These are phyloP conservation scores for Lactarius indigo DNA, from an alignment of 768 basidiomycete genomes.

Conservation along the genomic window DNA sequence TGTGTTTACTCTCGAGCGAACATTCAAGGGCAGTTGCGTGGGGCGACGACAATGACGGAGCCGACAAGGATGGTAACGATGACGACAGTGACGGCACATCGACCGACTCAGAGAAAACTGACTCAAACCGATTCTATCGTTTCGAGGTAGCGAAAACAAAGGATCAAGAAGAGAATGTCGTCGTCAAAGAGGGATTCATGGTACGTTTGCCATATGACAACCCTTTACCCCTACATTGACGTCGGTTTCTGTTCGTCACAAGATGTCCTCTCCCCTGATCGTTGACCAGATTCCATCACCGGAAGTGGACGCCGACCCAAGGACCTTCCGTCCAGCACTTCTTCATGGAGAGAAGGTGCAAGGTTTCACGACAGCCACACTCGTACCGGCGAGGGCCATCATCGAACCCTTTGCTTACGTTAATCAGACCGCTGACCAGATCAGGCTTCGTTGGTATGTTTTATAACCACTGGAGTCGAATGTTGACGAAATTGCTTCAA, in stretches of 20 bases:
- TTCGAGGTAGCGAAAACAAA: constrained; percentile 55
- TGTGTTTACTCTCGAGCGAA: constrained; percentile 47
- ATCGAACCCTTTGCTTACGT: neutral
- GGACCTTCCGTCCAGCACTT: neutral
- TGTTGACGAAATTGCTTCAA: neutral
- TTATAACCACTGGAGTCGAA: neutral
- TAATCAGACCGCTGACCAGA: neutral
- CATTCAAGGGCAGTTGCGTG: constrained; percentile 47
- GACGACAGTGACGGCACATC: constrained; percentile 20
- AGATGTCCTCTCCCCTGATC: neutral
- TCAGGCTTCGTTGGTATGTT: constrained; percentile 1
- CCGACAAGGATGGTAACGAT: too few relatives aligned
- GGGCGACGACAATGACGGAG: constrained; percentile 30
- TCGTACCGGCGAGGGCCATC: neutral
- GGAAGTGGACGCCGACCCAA: neutral
- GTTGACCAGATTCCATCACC: neutral
- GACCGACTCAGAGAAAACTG: constrained; percentile 40
- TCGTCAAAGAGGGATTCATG: constrained; percentile 41
- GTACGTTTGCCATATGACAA: constrained; percentile 30
- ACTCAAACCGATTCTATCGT: constrained; percentile 45
- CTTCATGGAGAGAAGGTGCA: constrained; percentile 26
- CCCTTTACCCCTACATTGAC: neutral
- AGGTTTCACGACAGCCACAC: constrained; percentile 21
- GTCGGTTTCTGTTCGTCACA: neutral
- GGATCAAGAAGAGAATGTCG: constrained; percentile 53